Evolutionary conservation across 768 basidiomycete species (phyloP).

Genomic region (Gloeostereum incarnatum): DNA sequence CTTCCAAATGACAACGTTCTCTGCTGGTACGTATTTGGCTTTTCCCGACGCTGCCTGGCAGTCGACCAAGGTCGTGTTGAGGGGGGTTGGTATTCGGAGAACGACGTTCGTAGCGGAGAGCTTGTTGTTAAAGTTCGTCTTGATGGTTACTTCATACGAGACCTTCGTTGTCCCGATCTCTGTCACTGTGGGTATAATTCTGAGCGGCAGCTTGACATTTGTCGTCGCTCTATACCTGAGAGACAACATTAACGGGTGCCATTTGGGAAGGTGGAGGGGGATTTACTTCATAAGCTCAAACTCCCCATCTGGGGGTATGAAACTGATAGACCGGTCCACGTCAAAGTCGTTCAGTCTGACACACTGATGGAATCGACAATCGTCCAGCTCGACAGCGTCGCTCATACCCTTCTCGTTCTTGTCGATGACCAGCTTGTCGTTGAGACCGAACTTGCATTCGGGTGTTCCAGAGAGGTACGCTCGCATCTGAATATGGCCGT

Average conservation of each 20-base stretch:
- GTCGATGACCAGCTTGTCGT: conserved; percentile 97
- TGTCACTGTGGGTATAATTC: conserved; percentile 82
- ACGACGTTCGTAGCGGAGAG: conserved; percentile 90
- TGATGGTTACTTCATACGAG: conserved; percentile 81
- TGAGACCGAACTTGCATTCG: conserved; percentile 98
- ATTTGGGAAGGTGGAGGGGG: neutral
- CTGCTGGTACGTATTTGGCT: conserved; percentile 94
- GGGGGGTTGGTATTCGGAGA: conserved; percentile 88
- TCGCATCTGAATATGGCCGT: conserved; percentile 96
- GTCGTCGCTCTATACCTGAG: conserved; percentile 89
- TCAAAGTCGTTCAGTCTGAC: conserved; percentile 94
- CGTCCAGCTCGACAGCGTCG: conserved; percentile 92
- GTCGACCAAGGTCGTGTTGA: conserved; percentile 89
- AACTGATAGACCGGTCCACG: conserved; percentile 87
- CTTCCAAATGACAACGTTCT: conserved; percentile 99
- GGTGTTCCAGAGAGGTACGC: conserved; percentile 96
- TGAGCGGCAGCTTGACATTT: conserved; percentile 91
- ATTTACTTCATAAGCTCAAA: conserved; percentile 94
- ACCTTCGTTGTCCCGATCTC: conserved; percentile 92
- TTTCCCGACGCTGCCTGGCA: conserved; percentile 90
- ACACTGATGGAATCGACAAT: conserved; percentile 98
- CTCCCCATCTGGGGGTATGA: conserved; percentile 97
- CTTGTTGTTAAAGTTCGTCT: conserved; percentile 86
- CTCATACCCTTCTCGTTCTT: conserved; percentile 59
- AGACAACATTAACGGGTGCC: neutral